Evolutionary conservation across 2,329 filamentous ascomycete species (phyloP).

Genomic region (Karstenula rhodostoma): DNA sequence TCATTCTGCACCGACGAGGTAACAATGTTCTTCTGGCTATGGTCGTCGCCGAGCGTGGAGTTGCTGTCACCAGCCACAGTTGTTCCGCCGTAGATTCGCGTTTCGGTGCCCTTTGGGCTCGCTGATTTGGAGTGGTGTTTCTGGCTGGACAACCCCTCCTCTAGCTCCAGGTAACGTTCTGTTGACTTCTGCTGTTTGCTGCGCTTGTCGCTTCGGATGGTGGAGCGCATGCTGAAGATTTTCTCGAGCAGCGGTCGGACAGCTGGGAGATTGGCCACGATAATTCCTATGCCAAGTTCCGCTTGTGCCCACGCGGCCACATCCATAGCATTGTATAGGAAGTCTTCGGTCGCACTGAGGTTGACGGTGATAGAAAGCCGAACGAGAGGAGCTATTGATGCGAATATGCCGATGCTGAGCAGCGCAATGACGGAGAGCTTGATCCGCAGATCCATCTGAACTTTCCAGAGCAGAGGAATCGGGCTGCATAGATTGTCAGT

Average conservation of each 20-base stretch:
- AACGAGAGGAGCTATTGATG: slow-evolving; percentile 41
- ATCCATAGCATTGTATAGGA: slow-evolving; percentile 24
- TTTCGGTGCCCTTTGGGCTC: slow-evolving; percentile 15
- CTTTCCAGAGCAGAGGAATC: slow-evolving; percentile 31
- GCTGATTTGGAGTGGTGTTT: slow-evolving; percentile 1
- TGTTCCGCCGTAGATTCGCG: slow-evolving; percentile 20
- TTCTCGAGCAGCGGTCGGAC: slow-evolving; percentile 25
- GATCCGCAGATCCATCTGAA: slow-evolving; percentile 30
- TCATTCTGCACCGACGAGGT: background rate
- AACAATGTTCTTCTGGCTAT: slow-evolving; percentile 14
- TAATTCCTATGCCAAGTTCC: slow-evolving; percentile 20
- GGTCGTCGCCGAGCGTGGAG: slow-evolving; percentile 15
- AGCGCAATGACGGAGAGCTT: slow-evolving; percentile 29
- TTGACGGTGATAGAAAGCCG: slow-evolving; percentile 47
- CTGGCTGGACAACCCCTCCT: slow-evolving; percentile 2
- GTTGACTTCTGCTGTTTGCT: slow-evolving; percentile 15
- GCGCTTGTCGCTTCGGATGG: slow-evolving; percentile 15
- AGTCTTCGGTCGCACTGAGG: slow-evolving; percentile 25
- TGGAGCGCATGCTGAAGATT: slow-evolving; percentile 20
- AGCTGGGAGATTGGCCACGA: slow-evolving; percentile 24
- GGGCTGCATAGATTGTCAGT: slow-evolving; percentile 17
- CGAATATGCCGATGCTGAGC: slow-evolving; percentile 25
- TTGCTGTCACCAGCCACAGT: slow-evolving; percentile 15
- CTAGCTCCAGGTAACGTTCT: slow-evolving; percentile 21
- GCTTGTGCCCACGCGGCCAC: slow-evolving; percentile 26